phyloP scores from a whole-genome alignment of 2,329 filamentous ascomycete genomes.

The Diaporthe humulicola region DNA sequence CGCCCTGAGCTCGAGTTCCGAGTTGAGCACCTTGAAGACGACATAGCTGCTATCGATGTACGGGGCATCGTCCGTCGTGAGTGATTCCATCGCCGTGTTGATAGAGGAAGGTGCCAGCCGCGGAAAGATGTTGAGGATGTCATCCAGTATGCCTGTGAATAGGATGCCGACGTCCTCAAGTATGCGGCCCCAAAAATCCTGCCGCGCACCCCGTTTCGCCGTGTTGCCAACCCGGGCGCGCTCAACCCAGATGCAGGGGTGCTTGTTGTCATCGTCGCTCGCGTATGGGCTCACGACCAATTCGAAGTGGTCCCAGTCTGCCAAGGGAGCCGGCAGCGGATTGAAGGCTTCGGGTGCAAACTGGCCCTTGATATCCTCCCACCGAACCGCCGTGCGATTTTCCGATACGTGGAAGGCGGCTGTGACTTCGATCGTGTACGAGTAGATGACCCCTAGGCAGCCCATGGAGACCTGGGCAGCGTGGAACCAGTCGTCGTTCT shows the following conservation, averaged over 20 bases:
- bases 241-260: constrained; percentile 42
- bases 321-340: constrained; percentile 40
- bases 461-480: constrained; percentile 45
- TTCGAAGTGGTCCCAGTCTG: constrained; percentile 45
- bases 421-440: constrained; percentile 44
- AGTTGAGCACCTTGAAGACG: constrained; percentile 45
- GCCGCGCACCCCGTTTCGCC: constrained; percentile 39
- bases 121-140: constrained; percentile 42
- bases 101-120: constrained; percentile 42
- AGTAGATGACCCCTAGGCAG: constrained; percentile 45
- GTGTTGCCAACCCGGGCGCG: constrained; percentile 38
- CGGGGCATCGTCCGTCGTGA: constrained; percentile 42
- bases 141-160: constrained; percentile 39
- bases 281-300: constrained; percentile 45
- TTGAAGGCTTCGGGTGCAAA: constrained; percentile 43
- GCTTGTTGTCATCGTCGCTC: constrained; percentile 34
- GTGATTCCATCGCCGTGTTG: constrained; percentile 41
- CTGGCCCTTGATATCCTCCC: constrained; percentile 42
- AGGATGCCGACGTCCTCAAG: constrained; percentile 43
- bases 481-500: constrained; percentile 45
- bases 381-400: constrained; percentile 41
- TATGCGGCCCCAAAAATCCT: constrained; percentile 41
- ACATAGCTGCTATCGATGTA: constrained; percentile 46
- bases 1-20: constrained; percentile 42
- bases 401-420: constrained; percentile 43